These are phyloP conservation scores for Phaeodactylum tricornutum DNA, from an alignment of 108 stramenopile genomes.

Conservation along the genomic window DNA sequence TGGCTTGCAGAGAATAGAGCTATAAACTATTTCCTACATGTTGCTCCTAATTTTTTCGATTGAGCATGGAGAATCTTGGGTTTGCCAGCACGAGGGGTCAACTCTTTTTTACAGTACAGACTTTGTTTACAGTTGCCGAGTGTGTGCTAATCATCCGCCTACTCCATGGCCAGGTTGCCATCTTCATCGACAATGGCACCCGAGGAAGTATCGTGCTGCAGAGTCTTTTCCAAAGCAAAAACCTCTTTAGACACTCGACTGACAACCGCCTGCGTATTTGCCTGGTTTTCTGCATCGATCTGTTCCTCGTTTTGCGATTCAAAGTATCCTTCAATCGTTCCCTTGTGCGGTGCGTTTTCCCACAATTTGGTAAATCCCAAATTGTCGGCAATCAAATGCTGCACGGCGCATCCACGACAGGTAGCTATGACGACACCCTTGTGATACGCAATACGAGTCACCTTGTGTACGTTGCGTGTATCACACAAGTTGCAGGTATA, in stretches of 20 bases:
- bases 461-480: constrained; percentile 40
- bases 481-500: constrained; percentile 75
- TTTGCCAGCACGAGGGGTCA: neutral
- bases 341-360: neutral
- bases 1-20: too few relatives aligned
- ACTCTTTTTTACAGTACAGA: neutral
- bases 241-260: constrained; percentile 27
- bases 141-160: neutral
- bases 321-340: constrained; percentile 5
- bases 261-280: neutral
- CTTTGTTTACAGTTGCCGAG: neutral
- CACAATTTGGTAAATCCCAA: constrained; percentile 20
- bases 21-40: too few relatives aligned
- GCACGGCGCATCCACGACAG: constrained; percentile 51
- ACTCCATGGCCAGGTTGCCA: constrained; percentile 26
- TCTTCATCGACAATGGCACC: constrained; percentile 20
- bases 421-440: constrained; percentile 64
- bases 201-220: constrained; percentile 9
- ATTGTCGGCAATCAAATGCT: constrained; percentile 79
- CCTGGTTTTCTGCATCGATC: neutral
- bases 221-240: constrained; percentile 33
- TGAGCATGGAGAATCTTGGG: too few relatives aligned
- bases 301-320: neutral
- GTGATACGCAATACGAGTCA: constrained; percentile 48
- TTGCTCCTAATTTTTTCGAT: too few relatives aligned